A percentile compares a stretch with the other conserved stretches of the same genome.
Evolutionary conservation across 1,284 basidiomycete species (phyloP).

Genomic region (Violaceomyces palustris): DNA sequence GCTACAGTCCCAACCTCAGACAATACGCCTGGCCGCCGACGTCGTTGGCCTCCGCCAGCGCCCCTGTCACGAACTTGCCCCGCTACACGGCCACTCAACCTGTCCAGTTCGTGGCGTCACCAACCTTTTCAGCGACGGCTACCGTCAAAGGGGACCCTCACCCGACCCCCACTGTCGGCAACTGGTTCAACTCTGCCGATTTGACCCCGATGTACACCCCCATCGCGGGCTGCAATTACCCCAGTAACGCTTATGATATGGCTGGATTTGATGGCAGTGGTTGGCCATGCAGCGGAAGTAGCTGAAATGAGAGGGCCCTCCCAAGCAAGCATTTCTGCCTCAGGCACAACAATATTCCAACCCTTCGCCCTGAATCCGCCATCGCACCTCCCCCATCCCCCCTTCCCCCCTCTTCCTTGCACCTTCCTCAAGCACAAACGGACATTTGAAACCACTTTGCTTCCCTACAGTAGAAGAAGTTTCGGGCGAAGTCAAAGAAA

Average conservation of each 20-base stretch:
- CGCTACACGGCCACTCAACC: constrained; percentile 30
- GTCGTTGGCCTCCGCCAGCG: constrained; percentile 15
- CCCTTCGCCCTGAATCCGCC: no score
- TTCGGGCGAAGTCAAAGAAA: no score
- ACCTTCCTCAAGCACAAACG: no score
- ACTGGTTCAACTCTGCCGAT: constrained; percentile 15
- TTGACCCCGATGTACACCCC: constrained; percentile 14
- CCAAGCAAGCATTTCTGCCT: no score
- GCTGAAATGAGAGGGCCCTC: neutral
- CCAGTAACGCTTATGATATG: constrained; percentile 20
- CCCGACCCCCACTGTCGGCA: constrained; percentile 15
- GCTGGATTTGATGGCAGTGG: constrained; percentile 9
- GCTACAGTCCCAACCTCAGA: constrained; percentile 15
- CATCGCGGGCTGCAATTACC: constrained; percentile 34
- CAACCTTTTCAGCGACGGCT: constrained; percentile 18
- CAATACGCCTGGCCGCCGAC: constrained; percentile 27
- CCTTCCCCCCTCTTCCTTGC: no score
- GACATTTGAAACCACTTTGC: no score
- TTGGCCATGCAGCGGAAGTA: constrained; percentile 22
- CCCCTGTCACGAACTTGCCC: constrained; percentile 16
- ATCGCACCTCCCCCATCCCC: no score
- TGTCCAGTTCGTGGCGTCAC: constrained; percentile 9
- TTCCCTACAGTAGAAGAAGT: no score
- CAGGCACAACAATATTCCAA: no score
- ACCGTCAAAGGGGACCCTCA: constrained; percentile 12